These are phyloP conservation scores for Trypanosoma boissoni DNA, from an alignment of 208 protist species.

Conservation along the genomic window DNA sequence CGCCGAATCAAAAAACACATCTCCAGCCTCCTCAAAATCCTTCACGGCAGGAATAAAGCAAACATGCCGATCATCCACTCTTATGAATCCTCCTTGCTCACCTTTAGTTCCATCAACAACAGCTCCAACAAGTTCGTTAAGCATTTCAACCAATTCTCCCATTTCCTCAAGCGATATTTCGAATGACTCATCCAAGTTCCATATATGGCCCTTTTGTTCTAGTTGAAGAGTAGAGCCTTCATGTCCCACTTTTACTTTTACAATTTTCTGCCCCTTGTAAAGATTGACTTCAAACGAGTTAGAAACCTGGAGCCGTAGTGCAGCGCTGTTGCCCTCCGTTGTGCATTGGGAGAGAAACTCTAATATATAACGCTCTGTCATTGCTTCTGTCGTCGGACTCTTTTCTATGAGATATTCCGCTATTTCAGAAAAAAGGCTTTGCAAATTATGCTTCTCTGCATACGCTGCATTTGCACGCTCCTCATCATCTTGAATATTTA, in stretches of 20 bases:
- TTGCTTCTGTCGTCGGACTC: constrained; percentile 69
- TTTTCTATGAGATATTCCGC: constrained; percentile 69
- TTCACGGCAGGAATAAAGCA: constrained; percentile 60
- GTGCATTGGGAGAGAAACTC: constrained; percentile 79
- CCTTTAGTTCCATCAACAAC: constrained; percentile 69
- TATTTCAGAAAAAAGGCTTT: constrained; percentile 72
- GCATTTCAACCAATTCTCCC: constrained; percentile 75
- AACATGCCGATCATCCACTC: constrained; percentile 77
- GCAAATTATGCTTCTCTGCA: constrained; percentile 73
- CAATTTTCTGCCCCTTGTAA: constrained; percentile 69
- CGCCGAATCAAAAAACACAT: constrained; percentile 79
- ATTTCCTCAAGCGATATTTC: constrained; percentile 58
- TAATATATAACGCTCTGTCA: constrained; percentile 68
- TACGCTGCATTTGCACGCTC: constrained; percentile 76
- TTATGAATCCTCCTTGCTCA: constrained; percentile 75
- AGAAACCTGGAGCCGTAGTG: constrained; percentile 66
- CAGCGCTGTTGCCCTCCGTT: constrained; percentile 69
- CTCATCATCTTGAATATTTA: constrained; percentile 61
- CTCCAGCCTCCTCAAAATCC: constrained; percentile 68
- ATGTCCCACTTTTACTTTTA: constrained; percentile 48
- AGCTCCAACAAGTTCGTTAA: constrained; percentile 80
- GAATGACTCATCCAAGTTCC: constrained; percentile 55
- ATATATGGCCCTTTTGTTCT: constrained; percentile 58
- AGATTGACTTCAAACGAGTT: constrained; percentile 76
- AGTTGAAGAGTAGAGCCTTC: constrained; percentile 68